Conservation (phyloP, 1,284 basidiomycete genomes). For the Athelia sp. region DNA sequence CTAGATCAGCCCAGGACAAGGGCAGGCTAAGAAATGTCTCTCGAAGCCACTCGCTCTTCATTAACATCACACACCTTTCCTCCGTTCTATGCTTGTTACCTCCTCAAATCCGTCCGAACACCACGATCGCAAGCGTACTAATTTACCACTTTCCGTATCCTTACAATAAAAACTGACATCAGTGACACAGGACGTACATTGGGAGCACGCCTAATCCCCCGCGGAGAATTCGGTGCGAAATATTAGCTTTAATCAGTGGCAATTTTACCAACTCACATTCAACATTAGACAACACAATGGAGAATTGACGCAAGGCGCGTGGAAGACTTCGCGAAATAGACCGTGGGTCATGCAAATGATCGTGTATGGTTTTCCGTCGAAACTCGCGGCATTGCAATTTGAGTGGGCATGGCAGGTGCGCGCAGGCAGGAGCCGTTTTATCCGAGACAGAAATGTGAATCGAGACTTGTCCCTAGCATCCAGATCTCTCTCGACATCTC, state of each 20-base stretch:
- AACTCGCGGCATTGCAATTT: slow-evolving; percentile 80
- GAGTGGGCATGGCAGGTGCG: slow-evolving; percentile 88
- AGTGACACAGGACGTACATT: slow-evolving; percentile 56
- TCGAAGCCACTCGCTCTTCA: slow-evolving; percentile 30
- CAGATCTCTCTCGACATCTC: slow-evolving; percentile 53
- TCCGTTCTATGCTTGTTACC: slow-evolving; percentile 85
- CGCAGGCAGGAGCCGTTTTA: background rate
- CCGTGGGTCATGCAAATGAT: slow-evolving; percentile 93
- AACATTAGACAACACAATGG: slow-evolving; percentile 80
- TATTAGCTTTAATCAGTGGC: background rate
- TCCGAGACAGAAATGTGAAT: background rate
- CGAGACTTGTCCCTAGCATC: slow-evolving; percentile 36
- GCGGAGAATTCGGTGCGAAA: slow-evolving; percentile 53
- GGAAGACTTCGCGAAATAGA: slow-evolving; percentile 63
- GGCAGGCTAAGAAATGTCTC: too few species aligned
- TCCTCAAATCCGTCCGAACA: slow-evolving; percentile 66
- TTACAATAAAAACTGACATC: background rate
- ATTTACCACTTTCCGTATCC: background rate
- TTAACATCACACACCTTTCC: slow-evolving; percentile 60
- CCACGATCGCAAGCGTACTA: slow-evolving; percentile 51
- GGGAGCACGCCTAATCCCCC: slow-evolving; percentile 83
- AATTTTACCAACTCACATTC: background rate
- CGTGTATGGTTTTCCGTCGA: slow-evolving; percentile 85
- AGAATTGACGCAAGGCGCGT: slow-evolving; percentile 70
- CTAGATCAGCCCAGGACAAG: too few species aligned